phyloP scores from a whole-genome alignment of 306 rosid species.

The Pterocarpus santalinus region DNA sequence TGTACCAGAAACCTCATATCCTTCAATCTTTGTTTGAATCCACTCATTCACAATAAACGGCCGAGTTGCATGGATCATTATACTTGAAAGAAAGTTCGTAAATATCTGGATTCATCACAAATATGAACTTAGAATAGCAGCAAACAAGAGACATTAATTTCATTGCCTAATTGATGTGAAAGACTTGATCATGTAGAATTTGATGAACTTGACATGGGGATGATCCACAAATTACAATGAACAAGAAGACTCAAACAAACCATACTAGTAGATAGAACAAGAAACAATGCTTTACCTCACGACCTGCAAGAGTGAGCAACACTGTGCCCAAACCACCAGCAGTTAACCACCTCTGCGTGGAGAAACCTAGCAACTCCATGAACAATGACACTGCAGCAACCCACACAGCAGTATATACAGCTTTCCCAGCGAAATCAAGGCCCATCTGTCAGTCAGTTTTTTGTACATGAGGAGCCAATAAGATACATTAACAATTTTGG shows the following conservation, averaged over 20 bases:
- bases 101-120: slow-evolving; percentile 77
- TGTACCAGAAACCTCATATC: slow-evolving; percentile 98
- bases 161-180: slow-evolving; percentile 20
- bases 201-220: slow-evolving; percentile 22
- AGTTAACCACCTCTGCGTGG: slow-evolving; percentile 97
- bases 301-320: slow-evolving; percentile 94
- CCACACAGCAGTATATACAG: slow-evolving; percentile 92
- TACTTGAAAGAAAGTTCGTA: slow-evolving; percentile 95
- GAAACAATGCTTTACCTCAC: slow-evolving; percentile 76
- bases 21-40: slow-evolving; percentile 97
- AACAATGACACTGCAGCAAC: slow-evolving; percentile 96
- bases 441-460: slow-evolving; percentile 74
- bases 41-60: slow-evolving; percentile 94
- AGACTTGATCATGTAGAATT: slow-evolving; percentile 11
- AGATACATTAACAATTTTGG: slow-evolving; percentile 30
- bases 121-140: slow-evolving; percentile 46
- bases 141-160: slow-evolving; percentile 31
- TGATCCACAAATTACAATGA: slow-evolving; percentile 35
- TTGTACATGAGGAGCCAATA: slow-evolving; percentile 29
- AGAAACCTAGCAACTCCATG: slow-evolving; percentile 98
- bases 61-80: slow-evolving; percentile 94
- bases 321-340: slow-evolving; percentile 99
- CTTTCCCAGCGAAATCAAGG: slow-evolving; percentile 93
- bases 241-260: slow-evolving; percentile 18
- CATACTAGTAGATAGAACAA: slow-evolving; percentile 26